Conservation (phyloP, 805 yeast species). For the Isabelozyma rhagii region DNA sequence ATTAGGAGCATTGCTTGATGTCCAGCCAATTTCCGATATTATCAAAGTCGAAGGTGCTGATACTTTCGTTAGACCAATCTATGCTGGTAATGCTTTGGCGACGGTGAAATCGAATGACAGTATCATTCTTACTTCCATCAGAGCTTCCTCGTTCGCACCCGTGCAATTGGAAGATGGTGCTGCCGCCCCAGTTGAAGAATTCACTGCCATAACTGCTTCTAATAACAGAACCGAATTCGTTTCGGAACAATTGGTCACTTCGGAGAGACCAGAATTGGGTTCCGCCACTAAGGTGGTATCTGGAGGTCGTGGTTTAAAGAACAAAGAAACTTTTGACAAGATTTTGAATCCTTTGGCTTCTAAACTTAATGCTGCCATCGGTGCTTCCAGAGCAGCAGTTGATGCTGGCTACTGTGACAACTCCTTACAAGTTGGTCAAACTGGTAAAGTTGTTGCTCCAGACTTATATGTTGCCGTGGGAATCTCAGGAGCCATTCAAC, state of each 20-base stretch:
- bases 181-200: constrained; percentile 48
- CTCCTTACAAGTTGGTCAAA: constrained; percentile 95
- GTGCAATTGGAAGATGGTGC: constrained; percentile 29
- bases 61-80: constrained; percentile 89
- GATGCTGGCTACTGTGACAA: constrained; percentile 95
- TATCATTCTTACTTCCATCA: constrained; percentile 67
- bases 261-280: constrained; percentile 88
- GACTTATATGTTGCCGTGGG: constrained; percentile 92
- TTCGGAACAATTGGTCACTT: constrained; percentile 67
- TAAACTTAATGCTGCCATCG: constrained; percentile 84
- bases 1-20: constrained; percentile 77
- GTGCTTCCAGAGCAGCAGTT: constrained; percentile 98
- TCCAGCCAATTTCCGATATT: constrained; percentile 86
- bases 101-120: constrained; percentile 73
- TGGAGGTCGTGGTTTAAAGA: constrained; percentile 93
- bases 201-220: constrained; percentile 35
- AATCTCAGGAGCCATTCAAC: constrained; percentile 96
- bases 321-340: constrained; percentile 80
- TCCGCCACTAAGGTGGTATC: constrained; percentile 80
- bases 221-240: constrained; percentile 57
- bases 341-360: constrained; percentile 81
- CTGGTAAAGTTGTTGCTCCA: constrained; percentile 97
- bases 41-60: constrained; percentile 60
- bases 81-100: constrained; percentile 90
- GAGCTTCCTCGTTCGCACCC: constrained; percentile 73